These are phyloP conservation scores for Kodamaea anthophila DNA, from an alignment of 1,139 yeast genomes.

Conservation along the genomic window DNA sequence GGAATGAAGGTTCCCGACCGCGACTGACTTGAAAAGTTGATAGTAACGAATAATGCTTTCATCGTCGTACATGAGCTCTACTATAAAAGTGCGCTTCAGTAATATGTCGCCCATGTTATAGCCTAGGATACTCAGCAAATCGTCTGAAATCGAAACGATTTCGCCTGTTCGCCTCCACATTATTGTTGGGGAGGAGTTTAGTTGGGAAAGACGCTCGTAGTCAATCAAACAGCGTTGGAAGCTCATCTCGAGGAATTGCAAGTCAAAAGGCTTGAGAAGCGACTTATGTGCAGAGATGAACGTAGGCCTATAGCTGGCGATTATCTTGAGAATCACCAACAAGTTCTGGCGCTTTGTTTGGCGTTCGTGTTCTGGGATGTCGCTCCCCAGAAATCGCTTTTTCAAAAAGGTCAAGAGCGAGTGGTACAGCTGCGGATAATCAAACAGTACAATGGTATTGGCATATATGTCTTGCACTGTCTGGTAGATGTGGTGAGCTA, in stretches of 20 bases:
- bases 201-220: constrained; percentile 53
- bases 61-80: constrained; percentile 46
- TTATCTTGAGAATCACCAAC: constrained; percentile 54
- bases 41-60: constrained; percentile 41
- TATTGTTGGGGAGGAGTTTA: constrained; percentile 61
- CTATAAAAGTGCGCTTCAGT: constrained; percentile 47
- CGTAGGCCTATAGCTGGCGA: constrained; percentile 67
- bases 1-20: constrained; percentile 46
- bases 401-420: constrained; percentile 52
- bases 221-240: constrained; percentile 65
- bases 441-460: constrained; percentile 49
- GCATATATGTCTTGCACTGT: constrained; percentile 62
- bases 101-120: constrained; percentile 41
- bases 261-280: constrained; percentile 55
- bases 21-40: constrained; percentile 42
- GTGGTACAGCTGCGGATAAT: constrained; percentile 64
- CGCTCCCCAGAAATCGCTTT: constrained; percentile 43
- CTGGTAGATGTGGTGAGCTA: constrained; percentile 54
- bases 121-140: constrained; percentile 59
- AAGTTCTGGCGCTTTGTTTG: constrained; percentile 39
- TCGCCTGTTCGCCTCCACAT: constrained; percentile 80
- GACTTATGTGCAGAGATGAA: constrained; percentile 69
- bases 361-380: constrained; percentile 24
- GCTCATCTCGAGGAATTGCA: constrained; percentile 60
- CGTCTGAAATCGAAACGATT: constrained; percentile 64